Evolutionary conservation across 345 rosid genomes (phyloP).

Genomic region (Pistacia atlantica): DNA sequence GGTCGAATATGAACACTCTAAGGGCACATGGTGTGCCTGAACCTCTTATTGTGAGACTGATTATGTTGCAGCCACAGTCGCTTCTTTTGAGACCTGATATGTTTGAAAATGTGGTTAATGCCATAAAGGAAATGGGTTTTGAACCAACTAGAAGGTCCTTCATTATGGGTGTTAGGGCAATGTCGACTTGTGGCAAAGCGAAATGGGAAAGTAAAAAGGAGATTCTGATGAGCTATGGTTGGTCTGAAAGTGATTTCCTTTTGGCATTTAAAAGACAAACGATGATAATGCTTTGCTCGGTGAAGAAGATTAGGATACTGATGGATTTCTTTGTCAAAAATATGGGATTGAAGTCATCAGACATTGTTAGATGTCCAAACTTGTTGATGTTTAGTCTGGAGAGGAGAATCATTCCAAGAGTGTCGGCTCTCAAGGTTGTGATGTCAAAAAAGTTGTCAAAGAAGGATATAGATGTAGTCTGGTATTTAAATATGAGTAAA

Average conservation of each 20-base stretch:
- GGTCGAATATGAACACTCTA: conserved; percentile 23
- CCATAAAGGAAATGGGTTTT: conserved; percentile 27
- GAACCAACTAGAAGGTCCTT: conserved; percentile 14
- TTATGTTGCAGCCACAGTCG: neutral
- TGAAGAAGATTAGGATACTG: conserved; percentile 22
- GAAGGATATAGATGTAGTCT: conserved; percentile 3
- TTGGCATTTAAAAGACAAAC: conserved; percentile 35
- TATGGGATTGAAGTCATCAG: conserved; percentile 24
- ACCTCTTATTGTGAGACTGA: conserved; percentile 8
- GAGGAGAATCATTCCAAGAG: conserved; percentile 33
- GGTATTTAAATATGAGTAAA: neutral
- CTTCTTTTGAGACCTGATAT: conserved; percentile 12
- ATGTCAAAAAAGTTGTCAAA: conserved; percentile 23
- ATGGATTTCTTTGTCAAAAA: conserved; percentile 30
- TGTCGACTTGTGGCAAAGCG: neutral
- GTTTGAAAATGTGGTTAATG: conserved; percentile 20
- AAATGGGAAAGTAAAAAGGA: conserved; percentile 29
- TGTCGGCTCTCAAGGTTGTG: conserved; percentile 22
- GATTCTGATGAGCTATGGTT: conserved; percentile 27
- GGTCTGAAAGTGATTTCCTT: conserved; percentile 31
- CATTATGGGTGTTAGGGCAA: conserved; percentile 19
- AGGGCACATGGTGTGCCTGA: conserved; percentile 31
- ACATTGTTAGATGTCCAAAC: conserved; percentile 28
- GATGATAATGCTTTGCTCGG: conserved; percentile 18
- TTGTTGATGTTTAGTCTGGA: conserved; percentile 28